Evolutionary conservation across 129 eudicot species (phyloP).

Genomic region (Helichrysum umbraculigerum): DNA sequence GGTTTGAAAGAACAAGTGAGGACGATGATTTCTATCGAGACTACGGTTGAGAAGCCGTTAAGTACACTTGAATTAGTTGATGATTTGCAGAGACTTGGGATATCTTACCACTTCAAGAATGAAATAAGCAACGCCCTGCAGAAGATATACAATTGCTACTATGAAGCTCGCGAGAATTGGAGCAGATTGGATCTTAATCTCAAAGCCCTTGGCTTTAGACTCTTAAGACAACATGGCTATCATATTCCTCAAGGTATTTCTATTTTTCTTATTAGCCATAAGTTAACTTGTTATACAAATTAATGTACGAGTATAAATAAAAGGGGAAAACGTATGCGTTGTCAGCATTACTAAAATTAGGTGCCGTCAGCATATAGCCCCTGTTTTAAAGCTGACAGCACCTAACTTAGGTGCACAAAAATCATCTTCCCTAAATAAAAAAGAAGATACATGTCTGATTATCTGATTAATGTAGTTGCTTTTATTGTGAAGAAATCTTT

Average conservation of each 20-base stretch:
- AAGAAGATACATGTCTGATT: not conserved
- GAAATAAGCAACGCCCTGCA: constrained; percentile 29
- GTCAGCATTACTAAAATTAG: no score
- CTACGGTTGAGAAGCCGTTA: constrained; percentile 23
- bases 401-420: no score
- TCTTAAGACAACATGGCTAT: constrained; percentile 48
- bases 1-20: constrained; percentile 33
- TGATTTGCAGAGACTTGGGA: constrained; percentile 49
- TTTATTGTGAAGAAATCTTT: constrained; percentile 36
- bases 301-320: no score
- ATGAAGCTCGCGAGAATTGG: constrained; percentile 9
- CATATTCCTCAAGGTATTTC: constrained; percentile 45
- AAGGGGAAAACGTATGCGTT: no score
- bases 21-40: constrained; percentile 17
- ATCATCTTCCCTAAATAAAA: no score
- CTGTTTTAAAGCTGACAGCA: no score
- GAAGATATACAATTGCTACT: constrained; percentile 16
- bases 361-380: no score
- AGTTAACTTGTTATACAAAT: not conserved
- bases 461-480: not conserved
- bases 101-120: constrained; percentile 45
- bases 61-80: constrained; percentile 43
- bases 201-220: constrained; percentile 48
- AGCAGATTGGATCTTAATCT: constrained; percentile 23
- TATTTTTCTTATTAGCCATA: not conserved